phyloP scores from a whole-genome alignment of 2,329 filamentous ascomycete genomes.

The Botryosphaeria agaves region DNA sequence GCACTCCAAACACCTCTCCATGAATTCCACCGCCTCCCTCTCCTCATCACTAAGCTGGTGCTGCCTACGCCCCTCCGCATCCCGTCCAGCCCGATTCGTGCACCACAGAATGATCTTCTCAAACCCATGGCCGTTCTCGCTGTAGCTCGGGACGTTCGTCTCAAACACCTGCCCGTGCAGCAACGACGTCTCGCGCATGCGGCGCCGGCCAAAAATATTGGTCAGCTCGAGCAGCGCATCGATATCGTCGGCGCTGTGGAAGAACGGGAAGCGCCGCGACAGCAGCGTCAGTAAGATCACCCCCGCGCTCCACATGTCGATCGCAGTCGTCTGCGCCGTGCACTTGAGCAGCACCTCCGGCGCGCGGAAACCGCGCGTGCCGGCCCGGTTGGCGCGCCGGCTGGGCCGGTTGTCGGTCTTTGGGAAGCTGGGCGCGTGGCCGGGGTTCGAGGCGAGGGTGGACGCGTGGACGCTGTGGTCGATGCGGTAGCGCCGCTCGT shows the following conservation, averaged over 20 bases:
- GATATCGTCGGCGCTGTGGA: slow-evolving; percentile 96
- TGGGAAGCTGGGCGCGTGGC: slow-evolving; percentile 38
- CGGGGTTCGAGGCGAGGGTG: slow-evolving; percentile 19
- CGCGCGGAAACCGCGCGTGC: slow-evolving; percentile 86
- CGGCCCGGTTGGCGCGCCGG: slow-evolving; percentile 80
- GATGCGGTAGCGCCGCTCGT: slow-evolving; percentile 41
- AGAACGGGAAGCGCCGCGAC: slow-evolving; percentile 87
- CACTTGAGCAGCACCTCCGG: slow-evolving; percentile 96
- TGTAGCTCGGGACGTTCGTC: slow-evolving; percentile 81
- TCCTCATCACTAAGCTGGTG: slow-evolving; percentile 46
- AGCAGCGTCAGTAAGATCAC: slow-evolving; percentile 95
- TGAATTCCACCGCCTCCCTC: slow-evolving; percentile 53
- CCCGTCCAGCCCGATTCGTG: slow-evolving; percentile 41
- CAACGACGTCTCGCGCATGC: slow-evolving; percentile 68
- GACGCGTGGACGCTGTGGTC: slow-evolving; percentile 42
- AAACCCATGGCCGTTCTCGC: slow-evolving; percentile 66
- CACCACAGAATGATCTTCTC: slow-evolving; percentile 96
- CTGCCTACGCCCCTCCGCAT: slow-evolving; percentile 29
- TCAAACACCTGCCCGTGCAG: slow-evolving; percentile 87
- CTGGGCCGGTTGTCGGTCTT: slow-evolving; percentile 81
- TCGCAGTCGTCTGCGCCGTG: slow-evolving; percentile 77
- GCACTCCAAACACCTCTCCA: slow-evolving; percentile 56
- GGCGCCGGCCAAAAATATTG: slow-evolving; percentile 73
- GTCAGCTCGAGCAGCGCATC: slow-evolving; percentile 96
- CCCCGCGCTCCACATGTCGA: slow-evolving; percentile 93